These are phyloP conservation scores for Globisporangium orthogonon DNA, from an alignment of 352 stramenopile species.

Conservation along the genomic window DNA sequence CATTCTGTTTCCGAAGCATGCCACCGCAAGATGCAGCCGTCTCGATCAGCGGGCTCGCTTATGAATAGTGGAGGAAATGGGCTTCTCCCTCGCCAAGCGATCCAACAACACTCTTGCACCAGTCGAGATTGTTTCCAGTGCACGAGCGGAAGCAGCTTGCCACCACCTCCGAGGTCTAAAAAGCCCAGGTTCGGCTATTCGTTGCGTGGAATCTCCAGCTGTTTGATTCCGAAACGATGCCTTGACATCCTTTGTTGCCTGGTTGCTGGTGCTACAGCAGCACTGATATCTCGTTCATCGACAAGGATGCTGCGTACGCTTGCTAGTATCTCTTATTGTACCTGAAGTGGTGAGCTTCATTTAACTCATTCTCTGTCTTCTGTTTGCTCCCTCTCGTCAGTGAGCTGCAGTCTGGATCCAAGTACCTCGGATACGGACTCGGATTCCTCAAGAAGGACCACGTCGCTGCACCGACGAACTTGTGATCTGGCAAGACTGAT, in stretches of 20 bases:
- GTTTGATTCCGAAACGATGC: neutral
- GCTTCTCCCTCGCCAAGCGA: neutral
- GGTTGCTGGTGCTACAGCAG: slow-evolving; percentile 5
- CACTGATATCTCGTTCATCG: slow-evolving; percentile 3
- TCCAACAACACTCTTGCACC: slow-evolving; percentile 4
- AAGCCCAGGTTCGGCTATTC: slow-evolving; percentile 4
- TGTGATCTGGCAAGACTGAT: slow-evolving; percentile 12
- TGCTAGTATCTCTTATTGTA: neutral
- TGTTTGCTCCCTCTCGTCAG: slow-evolving; percentile 8
- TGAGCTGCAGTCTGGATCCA: slow-evolving; percentile 43
- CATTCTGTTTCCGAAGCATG: slow-evolving; percentile 5
- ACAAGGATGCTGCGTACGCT: slow-evolving; percentile 8
- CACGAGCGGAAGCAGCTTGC: slow-evolving; percentile 5
- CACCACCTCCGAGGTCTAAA: neutral
- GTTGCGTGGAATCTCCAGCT: neutral
- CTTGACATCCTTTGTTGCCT: neutral
- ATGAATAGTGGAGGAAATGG: no score
- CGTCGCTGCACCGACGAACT: slow-evolving; percentile 35
- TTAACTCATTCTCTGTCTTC: neutral
- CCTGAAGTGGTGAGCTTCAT: neutral
- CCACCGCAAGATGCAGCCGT: slow-evolving; percentile 13
- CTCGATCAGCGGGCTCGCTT: slow-evolving; percentile 15
- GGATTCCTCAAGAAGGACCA: slow-evolving; percentile 76
- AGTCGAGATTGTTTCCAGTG: slow-evolving; percentile 70
- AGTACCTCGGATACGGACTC: slow-evolving; percentile 70